Base-by-base conservation (phyloP, 768 basidiomycete genomes). In the Mycena galericulata region DNA sequence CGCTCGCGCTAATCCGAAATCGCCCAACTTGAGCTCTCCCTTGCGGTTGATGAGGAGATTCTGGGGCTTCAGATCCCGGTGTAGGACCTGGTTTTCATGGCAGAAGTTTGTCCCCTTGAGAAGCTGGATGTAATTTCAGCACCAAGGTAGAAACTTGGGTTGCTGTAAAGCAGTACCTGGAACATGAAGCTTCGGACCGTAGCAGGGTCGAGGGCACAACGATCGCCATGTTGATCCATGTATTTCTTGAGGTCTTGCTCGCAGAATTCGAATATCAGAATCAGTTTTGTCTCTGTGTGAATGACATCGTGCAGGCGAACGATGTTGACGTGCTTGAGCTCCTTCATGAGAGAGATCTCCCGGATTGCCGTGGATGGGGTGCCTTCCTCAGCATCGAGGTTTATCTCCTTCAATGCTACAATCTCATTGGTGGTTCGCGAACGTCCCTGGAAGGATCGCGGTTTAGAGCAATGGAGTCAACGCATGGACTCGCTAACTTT, bases 261-360 rank as follows among this genome's bases (percentile, higher is more conserved):
- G 80, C 96, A 98, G 78, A 89, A 99, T 81, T 99, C 98, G 80
- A 99, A 99, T 72, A 99, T 97, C 65, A 99, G 92, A 70, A 98
- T 93, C 56, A 99, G 91, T 74, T 99, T 98, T 10, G 95, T 94
- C 81, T 99, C 98, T 20, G 97, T 99, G 80, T 99, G 98, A 71
- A 99, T 98, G 54, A 99, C 98, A 79, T 99, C 98, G 84, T 99
- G 92, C 22, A 99, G 89, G 75, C 98, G 91, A 77, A 99, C 95
- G 77, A 99, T 97, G 83, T 99, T 99, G 84, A 95, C 91, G 75
- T 99, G 98, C 80, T 98, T 98, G 75, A 99, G 91, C 78, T 99
- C 98, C 79, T 99, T 99, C 97, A 99, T 98, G 72, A 99, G 88
- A 45, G 95, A 97, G 75, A 99, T 99, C 85, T 99, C 98, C 51